Evolutionary conservation across 2,329 filamentous ascomycete species (phyloP), one percentile per base, ranked within the genome.

Genomic region (Penicillium aurantiogriseum): DNA sequence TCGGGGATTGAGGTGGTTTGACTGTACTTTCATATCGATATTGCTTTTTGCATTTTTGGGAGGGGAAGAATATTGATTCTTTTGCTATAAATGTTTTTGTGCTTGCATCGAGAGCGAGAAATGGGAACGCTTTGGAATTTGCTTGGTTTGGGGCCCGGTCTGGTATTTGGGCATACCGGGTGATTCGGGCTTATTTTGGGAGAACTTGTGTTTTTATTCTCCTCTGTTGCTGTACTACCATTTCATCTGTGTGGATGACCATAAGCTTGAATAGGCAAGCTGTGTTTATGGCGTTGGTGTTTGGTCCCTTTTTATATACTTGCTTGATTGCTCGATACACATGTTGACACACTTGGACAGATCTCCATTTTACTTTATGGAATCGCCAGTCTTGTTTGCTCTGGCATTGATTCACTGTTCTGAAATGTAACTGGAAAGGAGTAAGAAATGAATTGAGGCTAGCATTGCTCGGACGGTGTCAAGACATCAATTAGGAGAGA

Each of bases 1-100:
- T 68, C 56, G 70, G 70, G 15, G 45, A 60, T 35, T 56, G 25
- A 53, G 25, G 15, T 19, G 5, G 15, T n/a, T 3, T 35, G 19
- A 33, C 8, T 3, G 8, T n/a, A 3, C 4, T 27, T 36, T 3
- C 13, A 21, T 27, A 19, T 29, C 13, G 31, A 21, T 27, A 6
- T 50, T 31, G 3, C 5, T 10, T 19, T 11, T n/a, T 33, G 27
- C 21, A 8, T 27, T 19, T 19, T 51, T 33, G 11, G 31, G 11
- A 8, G 29, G 11, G 31, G 31, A 6, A 15, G 31, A 33, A 33
- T 33, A 11, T 33, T 15, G 31, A 13, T 33, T 15, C 31, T n/a
- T 23, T 40, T 44, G 19, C 19, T n/a, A 43, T 46, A 17, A n/a
- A 11, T 21, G 15, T 15, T 27, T 27, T 51, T 11, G 1, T 50